phyloP scores from a whole-genome alignment of 495 filamentous ascomycete species.

The Endocarpon pusillum region DNA sequence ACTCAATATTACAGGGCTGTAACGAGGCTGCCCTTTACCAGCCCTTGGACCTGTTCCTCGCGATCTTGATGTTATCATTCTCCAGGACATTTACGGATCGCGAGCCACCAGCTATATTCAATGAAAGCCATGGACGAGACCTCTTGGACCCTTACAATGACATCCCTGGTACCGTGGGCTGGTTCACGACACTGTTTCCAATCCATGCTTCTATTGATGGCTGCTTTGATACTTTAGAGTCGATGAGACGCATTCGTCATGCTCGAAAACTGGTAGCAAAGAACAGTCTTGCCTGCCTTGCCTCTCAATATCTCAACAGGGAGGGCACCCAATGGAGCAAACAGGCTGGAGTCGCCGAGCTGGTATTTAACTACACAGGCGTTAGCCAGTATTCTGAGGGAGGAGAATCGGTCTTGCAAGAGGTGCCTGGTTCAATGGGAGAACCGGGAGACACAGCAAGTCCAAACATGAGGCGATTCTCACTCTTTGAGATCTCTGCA shows the following conservation, averaged over 20 bases:
- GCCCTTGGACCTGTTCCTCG: constrained; percentile 34
- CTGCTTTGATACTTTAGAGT: constrained; percentile 18
- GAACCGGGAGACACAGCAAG: constrained; percentile 24
- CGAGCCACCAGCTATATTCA: constrained; percentile 32
- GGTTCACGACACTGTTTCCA: constrained; percentile 43
- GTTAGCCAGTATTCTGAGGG: constrained; percentile 27
- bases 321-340: too few relatives aligned
- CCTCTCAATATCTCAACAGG: too few relatives aligned
- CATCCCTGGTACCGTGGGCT: constrained; percentile 41
- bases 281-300: too few relatives aligned
- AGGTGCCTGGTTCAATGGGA: background rate
- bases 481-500: constrained; percentile 47
- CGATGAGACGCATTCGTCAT: too few relatives aligned
- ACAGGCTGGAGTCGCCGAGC: too few relatives aligned
- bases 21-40: constrained; percentile 33
- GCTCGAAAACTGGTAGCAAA: too few relatives aligned
- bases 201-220: constrained; percentile 17
- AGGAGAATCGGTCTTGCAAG: constrained; percentile 2
- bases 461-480: constrained; percentile 38
- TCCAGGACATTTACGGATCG: constrained; percentile 32
- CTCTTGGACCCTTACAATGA: constrained; percentile 32
- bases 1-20: constrained; percentile 24
- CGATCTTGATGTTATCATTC: constrained; percentile 34
- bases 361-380: constrained; percentile 55
- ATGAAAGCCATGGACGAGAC: constrained; percentile 42